Percentiles rank a stretch among this genome's conserved stretches.
Evolutionary conservation across 345 rosid species (phyloP).

Genomic region (Mallotus nudiflorus): DNA sequence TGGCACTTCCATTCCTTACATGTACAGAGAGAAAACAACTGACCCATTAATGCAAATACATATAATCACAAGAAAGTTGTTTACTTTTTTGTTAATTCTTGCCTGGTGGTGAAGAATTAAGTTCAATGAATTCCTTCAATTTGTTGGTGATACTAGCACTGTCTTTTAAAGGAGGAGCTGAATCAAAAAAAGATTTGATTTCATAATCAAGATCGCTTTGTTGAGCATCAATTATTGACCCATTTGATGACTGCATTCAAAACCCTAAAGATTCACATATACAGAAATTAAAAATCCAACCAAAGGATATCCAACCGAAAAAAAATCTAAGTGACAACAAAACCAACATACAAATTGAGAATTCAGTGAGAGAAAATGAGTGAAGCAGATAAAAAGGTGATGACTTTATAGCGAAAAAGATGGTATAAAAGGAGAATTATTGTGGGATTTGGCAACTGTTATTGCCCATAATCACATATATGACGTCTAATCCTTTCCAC

Average conservation of each 20-base stretch:
- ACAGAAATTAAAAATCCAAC: background rate
- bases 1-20: conserved; percentile 44
- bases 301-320: background rate
- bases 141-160: conserved; percentile 31
- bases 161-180: conserved; percentile 76
- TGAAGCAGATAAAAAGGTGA: too few relatives aligned
- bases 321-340: background rate
- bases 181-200: conserved; percentile 58
- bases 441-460: too few relatives aligned
- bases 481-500: too few relatives aligned
- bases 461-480: too few relatives aligned
- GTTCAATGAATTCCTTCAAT: conserved; percentile 49
- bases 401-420: too few relatives aligned
- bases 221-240: conserved; percentile 5
- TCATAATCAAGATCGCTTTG: conserved; percentile 34
- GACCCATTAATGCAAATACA: background rate
- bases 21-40: background rate
- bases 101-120: conserved; percentile 44
- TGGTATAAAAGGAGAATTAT: too few relatives aligned
- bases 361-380: too few relatives aligned
- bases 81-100: background rate
- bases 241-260: conserved; percentile 47
- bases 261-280: conserved; percentile 14
- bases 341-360: too few relatives aligned
- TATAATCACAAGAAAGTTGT: background rate